Base-by-base conservation (phyloP, 2,329 filamentous ascomycete species). In the Bipolaris cookei region DNA sequence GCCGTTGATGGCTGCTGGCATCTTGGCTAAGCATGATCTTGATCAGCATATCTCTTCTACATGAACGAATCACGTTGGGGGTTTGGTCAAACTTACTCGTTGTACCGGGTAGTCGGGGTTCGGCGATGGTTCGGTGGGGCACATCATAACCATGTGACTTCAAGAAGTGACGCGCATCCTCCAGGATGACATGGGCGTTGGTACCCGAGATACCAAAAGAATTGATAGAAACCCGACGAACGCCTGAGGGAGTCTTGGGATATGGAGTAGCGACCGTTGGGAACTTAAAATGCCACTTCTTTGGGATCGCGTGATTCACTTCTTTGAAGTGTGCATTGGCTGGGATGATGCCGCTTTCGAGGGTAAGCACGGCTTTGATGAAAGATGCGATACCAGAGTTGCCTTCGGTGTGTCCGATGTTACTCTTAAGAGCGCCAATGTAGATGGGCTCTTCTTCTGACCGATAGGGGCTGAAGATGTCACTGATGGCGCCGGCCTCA, bases 341-440 rank as follows among this genome's bases (percentile, higher is more conserved):
- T 0, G 76, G 74, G 3, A 79, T 69, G 0, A 61, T 63, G 1
- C 65, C 64, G 35, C 77, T 61, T 57, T 79, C 73, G 3, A 83
- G 57, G 1, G 75, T 71, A n/a, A 80, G 56, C 0, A 72, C 67
- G 6, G 73, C 68, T 35, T 79, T 79, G 16, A 79, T 64, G 13
- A 79, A 23, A n/a, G 70, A 67, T 6, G 72, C 70, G 1, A 78
- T 52, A 7, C 75, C 77, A 14, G 69, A 70, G 3, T 72, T 70
- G 8, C 71, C 76, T 65, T 80, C 76, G 0, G 72, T 68, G 54
- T 80, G 78, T 2, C 78, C 78, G 39, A 70, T 43, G 25, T 67
- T 71, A 21, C 64, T 57, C 47, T 72, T 72, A 4, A 70, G 42
- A 0, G 61, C 59, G 1, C 67, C 68, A 21, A 63, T 35, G 16